These are phyloP conservation scores for Apiospora phragmitis DNA, from an alignment of 2,329 filamentous ascomycete species.

Conservation along the genomic window DNA sequence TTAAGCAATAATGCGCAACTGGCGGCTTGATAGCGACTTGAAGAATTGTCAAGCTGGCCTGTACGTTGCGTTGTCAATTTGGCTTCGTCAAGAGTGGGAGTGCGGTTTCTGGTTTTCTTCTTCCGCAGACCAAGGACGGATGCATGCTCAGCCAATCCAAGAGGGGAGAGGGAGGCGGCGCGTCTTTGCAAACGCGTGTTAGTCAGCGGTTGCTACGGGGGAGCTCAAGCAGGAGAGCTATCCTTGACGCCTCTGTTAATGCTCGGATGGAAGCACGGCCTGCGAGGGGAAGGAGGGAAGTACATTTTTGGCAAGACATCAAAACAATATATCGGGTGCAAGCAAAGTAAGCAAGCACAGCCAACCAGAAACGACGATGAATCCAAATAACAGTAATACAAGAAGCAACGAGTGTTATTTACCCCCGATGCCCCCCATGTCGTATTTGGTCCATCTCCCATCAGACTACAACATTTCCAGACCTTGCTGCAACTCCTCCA, in stretches of 20 bases:
- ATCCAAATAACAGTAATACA: not conserved
- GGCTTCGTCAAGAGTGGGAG: not conserved
- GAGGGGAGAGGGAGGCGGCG: not conserved
- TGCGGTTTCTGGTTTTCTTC: not conserved
- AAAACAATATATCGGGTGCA: not conserved
- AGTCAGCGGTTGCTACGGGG: constrained; percentile 15
- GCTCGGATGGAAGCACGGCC: constrained; percentile 4
- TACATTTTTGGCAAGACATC: not conserved
- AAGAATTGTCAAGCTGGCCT: not conserved
- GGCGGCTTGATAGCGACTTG: not conserved
- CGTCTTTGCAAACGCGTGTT: constrained; percentile 13
- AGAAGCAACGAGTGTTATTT: not conserved
- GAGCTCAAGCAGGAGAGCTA: not conserved
- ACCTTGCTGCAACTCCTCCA: not conserved
- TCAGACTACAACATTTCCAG: not conserved
- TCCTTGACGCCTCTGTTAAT: not conserved
- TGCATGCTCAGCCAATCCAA: not conserved
- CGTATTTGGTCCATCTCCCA: not conserved
- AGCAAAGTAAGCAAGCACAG: not conserved
- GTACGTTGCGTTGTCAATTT: not conserved
- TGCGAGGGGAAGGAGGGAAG: not conserved
- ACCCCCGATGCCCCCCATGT: not conserved
- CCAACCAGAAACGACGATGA: not conserved
- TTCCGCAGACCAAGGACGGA: not conserved
- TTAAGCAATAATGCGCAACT: not conserved